phyloP scores from a whole-genome alignment of 2,329 filamentous ascomycete species.

The Claviceps sorghi region DNA sequence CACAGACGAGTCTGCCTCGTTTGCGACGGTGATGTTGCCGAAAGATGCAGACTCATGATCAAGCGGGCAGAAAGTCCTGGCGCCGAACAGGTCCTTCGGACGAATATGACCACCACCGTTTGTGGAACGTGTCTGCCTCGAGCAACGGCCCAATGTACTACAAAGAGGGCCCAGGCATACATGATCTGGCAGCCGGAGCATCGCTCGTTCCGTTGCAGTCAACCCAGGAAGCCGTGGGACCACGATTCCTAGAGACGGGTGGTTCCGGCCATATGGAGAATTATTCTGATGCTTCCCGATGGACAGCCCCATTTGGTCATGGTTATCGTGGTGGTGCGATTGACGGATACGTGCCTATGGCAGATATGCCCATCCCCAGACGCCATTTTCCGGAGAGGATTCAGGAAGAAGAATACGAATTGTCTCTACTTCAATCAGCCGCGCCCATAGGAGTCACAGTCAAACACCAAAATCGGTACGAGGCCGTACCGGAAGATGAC shows the following conservation, averaged over 20 bases:
- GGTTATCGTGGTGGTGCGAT: constrained; percentile 9
- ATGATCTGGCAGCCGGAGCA: too few species aligned
- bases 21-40: constrained; percentile 11
- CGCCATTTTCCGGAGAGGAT: constrained; percentile 14
- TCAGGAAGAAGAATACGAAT: constrained; percentile 26
- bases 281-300: constrained; percentile 8
- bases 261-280: constrained; percentile 10
- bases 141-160: too few species aligned
- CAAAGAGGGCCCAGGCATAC: too few species aligned
- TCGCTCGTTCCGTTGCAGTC: too few species aligned
- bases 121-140: too few species aligned
- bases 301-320: constrained; percentile 15
- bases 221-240: constrained; percentile 1
- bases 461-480: constrained; percentile 11
- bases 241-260: constrained; percentile 8
- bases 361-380: constrained; percentile 11
- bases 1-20: neutral
- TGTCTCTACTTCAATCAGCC: constrained; percentile 27
- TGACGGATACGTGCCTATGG: constrained; percentile 15
- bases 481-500: constrained; percentile 18
- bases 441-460: constrained; percentile 24
- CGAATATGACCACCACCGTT: too few species aligned
- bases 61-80: constrained; percentile 1
- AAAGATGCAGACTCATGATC: constrained; percentile 18
- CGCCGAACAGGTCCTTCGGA: too few species aligned